phyloP scores from a whole-genome alignment of 2,329 filamentous ascomycete genomes.

The Arthrobotrys pseudoclavata region DNA sequence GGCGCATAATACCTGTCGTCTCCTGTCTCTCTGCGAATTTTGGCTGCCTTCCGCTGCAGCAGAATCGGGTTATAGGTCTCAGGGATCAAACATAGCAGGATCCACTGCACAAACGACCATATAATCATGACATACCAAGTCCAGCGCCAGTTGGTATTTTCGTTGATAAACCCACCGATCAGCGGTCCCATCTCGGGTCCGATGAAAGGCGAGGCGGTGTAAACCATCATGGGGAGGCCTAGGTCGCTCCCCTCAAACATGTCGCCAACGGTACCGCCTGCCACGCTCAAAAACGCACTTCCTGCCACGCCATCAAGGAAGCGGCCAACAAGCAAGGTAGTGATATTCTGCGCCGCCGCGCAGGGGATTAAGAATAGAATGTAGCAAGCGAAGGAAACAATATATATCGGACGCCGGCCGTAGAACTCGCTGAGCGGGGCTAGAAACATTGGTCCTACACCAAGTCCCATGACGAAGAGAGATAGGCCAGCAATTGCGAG shows the following conservation, averaged over 20 bases:
- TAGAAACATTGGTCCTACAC: constrained; percentile 72
- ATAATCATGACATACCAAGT: constrained; percentile 88
- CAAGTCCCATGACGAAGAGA: constrained; percentile 83
- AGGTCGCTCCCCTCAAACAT: constrained; percentile 78
- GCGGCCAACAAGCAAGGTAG: constrained; percentile 81
- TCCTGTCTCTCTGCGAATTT: constrained; percentile 80
- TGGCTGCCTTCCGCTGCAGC: constrained; percentile 78
- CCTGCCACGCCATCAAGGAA: constrained; percentile 83
- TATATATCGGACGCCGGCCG: constrained; percentile 84
- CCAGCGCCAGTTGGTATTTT: constrained; percentile 81
- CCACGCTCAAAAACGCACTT: constrained; percentile 78
- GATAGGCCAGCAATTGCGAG: constrained; percentile 85
- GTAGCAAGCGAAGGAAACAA: constrained; percentile 80
- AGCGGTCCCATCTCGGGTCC: constrained; percentile 74
- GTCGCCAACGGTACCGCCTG: constrained; percentile 87
- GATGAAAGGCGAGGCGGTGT: constrained; percentile 76
- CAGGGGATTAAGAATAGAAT: constrained; percentile 84
- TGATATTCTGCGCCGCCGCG: constrained; percentile 84
- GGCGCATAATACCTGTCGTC: constrained; percentile 81
- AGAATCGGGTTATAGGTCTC: constrained; percentile 88
- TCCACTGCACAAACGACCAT: constrained; percentile 76
- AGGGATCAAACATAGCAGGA: constrained; percentile 80
- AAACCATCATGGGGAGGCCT: constrained; percentile 86
- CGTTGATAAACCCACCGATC: constrained; percentile 85
- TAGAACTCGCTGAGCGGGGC: constrained; percentile 77